Evolutionary conservation across 2,329 filamentous ascomycete genomes (phyloP).

Genomic region (Didymella exigua): DNA sequence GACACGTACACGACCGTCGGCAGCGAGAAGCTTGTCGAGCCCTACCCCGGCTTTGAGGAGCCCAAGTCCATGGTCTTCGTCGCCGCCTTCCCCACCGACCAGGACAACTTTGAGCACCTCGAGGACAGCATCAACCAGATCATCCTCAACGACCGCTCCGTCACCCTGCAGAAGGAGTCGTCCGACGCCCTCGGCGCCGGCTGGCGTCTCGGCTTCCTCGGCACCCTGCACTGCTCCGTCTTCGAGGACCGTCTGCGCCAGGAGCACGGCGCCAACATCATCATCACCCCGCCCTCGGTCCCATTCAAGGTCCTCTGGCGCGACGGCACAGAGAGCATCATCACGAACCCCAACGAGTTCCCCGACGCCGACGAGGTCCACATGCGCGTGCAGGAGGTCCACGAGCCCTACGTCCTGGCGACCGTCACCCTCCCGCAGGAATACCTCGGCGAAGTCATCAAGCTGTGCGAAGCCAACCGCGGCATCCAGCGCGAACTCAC

Average conservation of each 20-base stretch:
- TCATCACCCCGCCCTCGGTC: slow-evolving; percentile 95
- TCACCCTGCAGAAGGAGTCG: slow-evolving; percentile 91
- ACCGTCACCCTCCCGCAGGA: slow-evolving; percentile 93
- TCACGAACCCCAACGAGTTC: slow-evolving; percentile 87
- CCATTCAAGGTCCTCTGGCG: slow-evolving; percentile 84
- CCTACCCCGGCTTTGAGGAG: slow-evolving; percentile 91
- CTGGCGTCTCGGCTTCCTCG: slow-evolving; percentile 91
- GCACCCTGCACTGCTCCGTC: slow-evolving; percentile 98
- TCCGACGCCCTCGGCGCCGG: slow-evolving; percentile 93
- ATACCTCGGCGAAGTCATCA: slow-evolving; percentile 91
- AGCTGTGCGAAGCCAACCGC: slow-evolving; percentile 88
- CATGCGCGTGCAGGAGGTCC: slow-evolving; percentile 63
- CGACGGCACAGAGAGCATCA: slow-evolving; percentile 76
- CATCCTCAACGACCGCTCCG: slow-evolving; percentile 90
- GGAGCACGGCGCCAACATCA: slow-evolving; percentile 92
- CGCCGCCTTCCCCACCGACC: slow-evolving; percentile 92
- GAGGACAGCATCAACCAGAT: slow-evolving; percentile 95
- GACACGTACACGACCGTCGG: slow-evolving; percentile 91
- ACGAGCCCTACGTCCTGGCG: slow-evolving; percentile 77
- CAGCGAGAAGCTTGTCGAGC: slow-evolving; percentile 74
- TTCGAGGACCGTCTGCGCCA: slow-evolving; percentile 94
- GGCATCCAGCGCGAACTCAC: slow-evolving; percentile 86
- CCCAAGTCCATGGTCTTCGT: slow-evolving; percentile 99
- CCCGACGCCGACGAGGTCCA: slow-evolving; percentile 71
- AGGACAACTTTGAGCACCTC: slow-evolving; percentile 81